Base-by-base conservation (phyloP, 768 basidiomycete species). In the Megacollybia marginata region DNA sequence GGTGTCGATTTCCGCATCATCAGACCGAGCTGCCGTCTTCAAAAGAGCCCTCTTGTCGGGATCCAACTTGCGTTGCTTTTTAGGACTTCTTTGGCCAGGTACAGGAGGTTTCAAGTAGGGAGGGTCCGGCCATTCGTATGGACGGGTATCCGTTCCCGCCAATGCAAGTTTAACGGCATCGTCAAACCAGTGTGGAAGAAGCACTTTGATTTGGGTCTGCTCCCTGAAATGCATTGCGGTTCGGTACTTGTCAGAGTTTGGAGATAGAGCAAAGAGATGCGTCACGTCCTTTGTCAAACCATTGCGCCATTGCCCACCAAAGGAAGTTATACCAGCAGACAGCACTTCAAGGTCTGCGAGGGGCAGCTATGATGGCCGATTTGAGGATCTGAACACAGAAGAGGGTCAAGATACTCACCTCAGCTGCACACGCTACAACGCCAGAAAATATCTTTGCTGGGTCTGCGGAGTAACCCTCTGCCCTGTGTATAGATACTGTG, bases 151-250 rank as follows among this genome's bases (percentile, higher is more conserved):
- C 9, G 88, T 63, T 8, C 65, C 65, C 11, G 74, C 63, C 18
- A 69, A 57, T 4, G 79, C 81, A 12, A 89, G 68, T 12, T 78
- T 72, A 19, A 87, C 73, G 2, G 75, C 74, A 55, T 92, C 90
- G 56, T 93, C 88, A 52, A 93, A 93, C 92, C 93, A 96, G 54
- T 93, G 89, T 0, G 92, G 93, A 0, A 92, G 74, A n/a, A 96
- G 59, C 9, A 92, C 69, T 46, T 74, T 79, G 57, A 93, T 76
- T 9, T 71, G 65, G 0, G 81, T 82, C 44, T 75, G 67, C 3
- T 75, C 63, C 46, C 79, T 74, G 62, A 76, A 82, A 54, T 84
- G 79, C 54, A 85, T 67, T 4, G 75, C 76, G 1, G 70, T 71
- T 9, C 61, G 57, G 50, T 78, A 82, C 60, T 82, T 83, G 28